Percentiles rank a stretch among this genome's conserved stretches.
Evolutionary conservation across 345 rosid species (phyloP).

Genomic region (Brassica napus): Da-Ae NC_063448.1:8005001-8005500

Average conservation of each 20-base stretch:
- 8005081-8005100: conserved; percentile 99
- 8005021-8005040: background rate
- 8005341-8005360: conserved; percentile 47
- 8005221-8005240: conserved; percentile 49
- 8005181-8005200: background rate
- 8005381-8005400: conserved; percentile 15
- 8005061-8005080: background rate
- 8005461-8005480: conserved; percentile 40
- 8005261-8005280: conserved; percentile 94
- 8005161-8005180: background rate
- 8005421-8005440: conserved; percentile 38
- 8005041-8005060: background rate
- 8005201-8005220: background rate
- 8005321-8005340: conserved; percentile 50
- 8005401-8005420: conserved; percentile 33
- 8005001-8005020: background rate
- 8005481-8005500: conserved; percentile 32
- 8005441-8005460: conserved; percentile 32
- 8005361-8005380: conserved; percentile 33
- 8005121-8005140: conserved; percentile 88
- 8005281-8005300: conserved; percentile 70
- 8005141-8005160: conserved; percentile 69
- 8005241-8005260: conserved; percentile 90
- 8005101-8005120: conserved; percentile 87
- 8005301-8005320: conserved; percentile 46